phyloP scores from a whole-genome alignment of 306 rosid species.

The Acacia confusa region DNA sequence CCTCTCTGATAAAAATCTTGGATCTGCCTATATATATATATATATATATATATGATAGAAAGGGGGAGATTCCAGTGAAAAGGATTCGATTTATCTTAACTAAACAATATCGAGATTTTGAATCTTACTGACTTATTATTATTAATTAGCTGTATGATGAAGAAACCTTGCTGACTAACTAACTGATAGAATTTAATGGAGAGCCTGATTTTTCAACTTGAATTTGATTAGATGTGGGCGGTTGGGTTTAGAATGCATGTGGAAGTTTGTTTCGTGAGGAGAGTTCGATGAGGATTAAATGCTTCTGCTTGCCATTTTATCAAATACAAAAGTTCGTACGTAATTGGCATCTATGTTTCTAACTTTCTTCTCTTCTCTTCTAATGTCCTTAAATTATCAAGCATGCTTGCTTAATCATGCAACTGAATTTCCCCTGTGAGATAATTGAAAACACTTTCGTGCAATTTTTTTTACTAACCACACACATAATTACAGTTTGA shows the following conservation, averaged over 20 bases:
- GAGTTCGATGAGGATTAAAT: not conserved
- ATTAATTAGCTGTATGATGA: not conserved
- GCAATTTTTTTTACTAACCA: not conserved
- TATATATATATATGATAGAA: too few relatives aligned
- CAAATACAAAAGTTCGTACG: not conserved
- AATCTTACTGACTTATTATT: too few relatives aligned
- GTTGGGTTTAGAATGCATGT: not conserved
- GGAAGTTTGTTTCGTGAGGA: not conserved
- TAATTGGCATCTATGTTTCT: not conserved
- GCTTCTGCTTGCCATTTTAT: not conserved
- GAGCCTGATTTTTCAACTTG: not conserved
- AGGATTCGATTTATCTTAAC: not conserved
- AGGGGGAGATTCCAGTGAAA: not conserved
- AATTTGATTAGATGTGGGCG: not conserved
- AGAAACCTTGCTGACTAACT: not conserved
- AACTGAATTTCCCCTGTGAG: too few relatives aligned
- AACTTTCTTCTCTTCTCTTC: not conserved
- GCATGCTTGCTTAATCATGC: not conserved
- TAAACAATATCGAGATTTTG: not conserved
- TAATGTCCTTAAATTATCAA: not conserved
- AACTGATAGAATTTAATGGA: not conserved
- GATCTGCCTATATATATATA: too few relatives aligned
- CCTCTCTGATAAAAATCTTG: too few relatives aligned
- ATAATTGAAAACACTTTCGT: too few relatives aligned
- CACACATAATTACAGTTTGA: not conserved